Evolutionary conservation across 768 basidiomycete genomes (phyloP), one percentile per base, ranked within the genome.

Genomic region (Agaricus subrufescens): DNA sequence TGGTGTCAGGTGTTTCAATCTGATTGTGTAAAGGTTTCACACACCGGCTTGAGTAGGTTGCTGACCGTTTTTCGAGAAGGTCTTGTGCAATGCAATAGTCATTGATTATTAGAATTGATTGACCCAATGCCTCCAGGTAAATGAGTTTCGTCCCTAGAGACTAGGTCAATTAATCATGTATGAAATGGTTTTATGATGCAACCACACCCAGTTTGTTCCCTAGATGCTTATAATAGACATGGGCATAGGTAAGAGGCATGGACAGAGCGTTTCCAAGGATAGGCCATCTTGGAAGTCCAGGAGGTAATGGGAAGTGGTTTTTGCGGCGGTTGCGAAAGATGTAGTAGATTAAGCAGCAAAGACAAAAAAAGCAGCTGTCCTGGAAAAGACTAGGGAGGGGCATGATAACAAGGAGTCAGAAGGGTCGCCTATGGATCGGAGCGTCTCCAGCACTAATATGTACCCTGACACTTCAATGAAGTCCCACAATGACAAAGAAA

Each of bases 321-420:
- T 23, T 38, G 9, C 26, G 54, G 19, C 39, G 46, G 7, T 38
- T n/a, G n/a, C 54, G 46, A 19, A 40, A 55, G 6, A n/a, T 31
- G 2, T 27, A 10, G 25, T 57, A 47, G n/a, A 50, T 39, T 5
- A 82, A 27, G 71, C 75, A 61, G 75, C 78, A 50, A 76, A 75
- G 29, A 86, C 74, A 44, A 80, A 84, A 26, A 86, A 81, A 14
- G 29, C 44, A 11, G 11, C 19, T 29, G 31, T 52, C 51, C 25
- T 42, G 40, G 31, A 31, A 4, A 6, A 44, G 15, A n/a, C 19
- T n/a, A 5, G 44, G 15, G 12, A 45, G 29, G 29, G 8, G 26
- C 46, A 47, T 47, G 39, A 19, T 19, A 30, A 31, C 31, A 10
- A 31, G 10, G 31, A 19, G 19, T 19, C 19, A 19, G 19, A 19